phyloP scores from a whole-genome alignment of 176 grass and related monocot genomes.

The Musa itinerans region DNA sequence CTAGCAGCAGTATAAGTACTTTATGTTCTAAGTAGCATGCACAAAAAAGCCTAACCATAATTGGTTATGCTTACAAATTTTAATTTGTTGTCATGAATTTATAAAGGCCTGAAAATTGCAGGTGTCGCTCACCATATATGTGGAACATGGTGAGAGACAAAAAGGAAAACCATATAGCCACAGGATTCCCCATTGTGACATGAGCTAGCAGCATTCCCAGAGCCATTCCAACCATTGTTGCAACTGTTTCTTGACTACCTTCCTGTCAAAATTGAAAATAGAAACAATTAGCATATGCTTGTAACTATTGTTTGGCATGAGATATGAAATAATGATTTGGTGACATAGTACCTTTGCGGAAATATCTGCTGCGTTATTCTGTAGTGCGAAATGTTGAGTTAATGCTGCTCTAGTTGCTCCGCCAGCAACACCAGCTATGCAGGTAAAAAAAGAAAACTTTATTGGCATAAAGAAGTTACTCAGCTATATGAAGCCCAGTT shows the following conservation, averaged over 20 bases:
- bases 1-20: too few species aligned
- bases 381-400: conserved; percentile 87
- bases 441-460: not conserved
- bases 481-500: not conserved
- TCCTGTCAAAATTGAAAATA: conserved; percentile 39
- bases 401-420: conserved; percentile 89
- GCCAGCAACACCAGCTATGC: conserved; percentile 92
- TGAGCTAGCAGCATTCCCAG: conserved; percentile 83
- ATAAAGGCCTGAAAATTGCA: not conserved
- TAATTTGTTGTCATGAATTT: not conserved
- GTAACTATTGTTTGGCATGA: conserved; percentile 27
- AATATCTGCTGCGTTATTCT: conserved; percentile 92
- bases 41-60: not conserved
- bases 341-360: conserved; percentile 63
- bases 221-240: conserved; percentile 86
- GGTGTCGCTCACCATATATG: conserved; percentile 65
- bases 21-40: not conserved
- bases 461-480: not conserved
- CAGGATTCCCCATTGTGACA: conserved; percentile 61
- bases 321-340: conserved; percentile 9
- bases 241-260: conserved; percentile 93
- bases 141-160: conserved; percentile 87
- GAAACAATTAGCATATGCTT: conserved; percentile 15
- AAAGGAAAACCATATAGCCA: conserved; percentile 71
- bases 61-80: not conserved